Percentiles rank a stretch among this genome's conserved stretches.
Evolutionary conservation across 1,139 yeast species (phyloP).

Genomic region (Diutina neorugosa): DNA sequence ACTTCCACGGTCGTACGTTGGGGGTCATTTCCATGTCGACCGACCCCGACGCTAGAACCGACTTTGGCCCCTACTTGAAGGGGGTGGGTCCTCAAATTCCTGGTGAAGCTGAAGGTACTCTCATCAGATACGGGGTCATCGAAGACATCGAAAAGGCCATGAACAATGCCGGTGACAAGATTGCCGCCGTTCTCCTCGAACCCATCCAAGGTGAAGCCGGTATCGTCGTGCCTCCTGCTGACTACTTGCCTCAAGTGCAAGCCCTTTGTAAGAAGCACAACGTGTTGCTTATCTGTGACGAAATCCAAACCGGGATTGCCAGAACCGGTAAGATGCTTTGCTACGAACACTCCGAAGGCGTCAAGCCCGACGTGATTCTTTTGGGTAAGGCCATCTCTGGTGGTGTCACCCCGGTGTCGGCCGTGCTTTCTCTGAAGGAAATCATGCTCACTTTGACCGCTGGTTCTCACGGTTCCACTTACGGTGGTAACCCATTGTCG

Average conservation of each 20-base stretch:
- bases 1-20: constrained; percentile 94
- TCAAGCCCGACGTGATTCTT: constrained; percentile 76
- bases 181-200: constrained; percentile 85
- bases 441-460: constrained; percentile 87
- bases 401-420: constrained; percentile 88
- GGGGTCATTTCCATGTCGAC: constrained; percentile 95
- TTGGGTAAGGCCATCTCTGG: constrained; percentile 95
- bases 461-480: constrained; percentile 96
- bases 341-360: constrained; percentile 71
- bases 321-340: constrained; percentile 93
- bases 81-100: constrained; percentile 80
- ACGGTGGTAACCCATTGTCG: constrained; percentile 96
- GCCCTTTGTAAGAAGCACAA: constrained; percentile 73
- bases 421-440: constrained; percentile 76
- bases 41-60: constrained; percentile 81
- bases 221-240: constrained; percentile 84
- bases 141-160: constrained; percentile 83
- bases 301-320: constrained; percentile 95
- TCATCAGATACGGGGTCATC: constrained; percentile 66
- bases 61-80: constrained; percentile 82
- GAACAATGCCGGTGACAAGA: constrained; percentile 73
- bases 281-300: constrained; percentile 85
- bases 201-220: constrained; percentile 99
- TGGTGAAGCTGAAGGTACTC: constrained; percentile 38
- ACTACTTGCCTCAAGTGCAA: constrained; percentile 63